Evolutionary conservation across 2,329 filamentous ascomycete genomes (phyloP).

Genomic region (Orbilia blumenaviensis): DNA sequence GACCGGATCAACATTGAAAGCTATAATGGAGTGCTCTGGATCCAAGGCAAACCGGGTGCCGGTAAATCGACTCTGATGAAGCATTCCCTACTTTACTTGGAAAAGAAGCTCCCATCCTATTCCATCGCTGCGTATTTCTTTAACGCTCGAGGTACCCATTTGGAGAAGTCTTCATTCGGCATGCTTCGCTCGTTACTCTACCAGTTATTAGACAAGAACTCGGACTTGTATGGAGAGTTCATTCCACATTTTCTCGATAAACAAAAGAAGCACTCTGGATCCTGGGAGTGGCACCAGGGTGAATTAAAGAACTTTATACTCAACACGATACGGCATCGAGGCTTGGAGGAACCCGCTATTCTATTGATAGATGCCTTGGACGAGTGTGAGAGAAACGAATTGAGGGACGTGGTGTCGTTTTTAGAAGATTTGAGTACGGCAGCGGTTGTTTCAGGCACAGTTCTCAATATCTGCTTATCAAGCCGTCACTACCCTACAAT

Average conservation of each 20-base stretch:
- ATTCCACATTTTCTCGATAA: constrained; percentile 26
- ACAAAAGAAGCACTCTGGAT: constrained; percentile 12
- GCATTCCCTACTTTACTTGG: constrained; percentile 28
- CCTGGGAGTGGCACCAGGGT: background rate
- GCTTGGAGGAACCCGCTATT: background rate
- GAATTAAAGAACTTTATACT: constrained; percentile 23
- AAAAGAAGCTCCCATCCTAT: constrained; percentile 13
- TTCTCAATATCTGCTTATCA: constrained; percentile 58
- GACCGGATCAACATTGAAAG: background rate
- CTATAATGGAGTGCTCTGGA: constrained; percentile 57
- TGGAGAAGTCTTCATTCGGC: constrained; percentile 55
- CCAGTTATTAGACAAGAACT: constrained; percentile 52
- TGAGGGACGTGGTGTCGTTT: constrained; percentile 59
- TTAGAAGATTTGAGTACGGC: constrained; percentile 57
- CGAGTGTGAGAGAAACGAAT: constrained; percentile 59
- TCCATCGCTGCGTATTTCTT: constrained; percentile 55
- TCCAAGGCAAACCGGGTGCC: constrained; percentile 58
- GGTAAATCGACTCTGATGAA: constrained; percentile 58
- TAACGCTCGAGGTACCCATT: constrained; percentile 53
- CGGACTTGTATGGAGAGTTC: background rate
- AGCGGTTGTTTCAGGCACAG: constrained; percentile 4
- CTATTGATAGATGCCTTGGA: constrained; percentile 60
- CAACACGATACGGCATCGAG: background rate
- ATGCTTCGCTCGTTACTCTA: constrained; percentile 54
- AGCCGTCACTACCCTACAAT: constrained; percentile 59